These are phyloP conservation scores for Tuber magnatum DNA, from an alignment of 495 filamentous ascomycete genomes.

Conservation along the genomic window DNA sequence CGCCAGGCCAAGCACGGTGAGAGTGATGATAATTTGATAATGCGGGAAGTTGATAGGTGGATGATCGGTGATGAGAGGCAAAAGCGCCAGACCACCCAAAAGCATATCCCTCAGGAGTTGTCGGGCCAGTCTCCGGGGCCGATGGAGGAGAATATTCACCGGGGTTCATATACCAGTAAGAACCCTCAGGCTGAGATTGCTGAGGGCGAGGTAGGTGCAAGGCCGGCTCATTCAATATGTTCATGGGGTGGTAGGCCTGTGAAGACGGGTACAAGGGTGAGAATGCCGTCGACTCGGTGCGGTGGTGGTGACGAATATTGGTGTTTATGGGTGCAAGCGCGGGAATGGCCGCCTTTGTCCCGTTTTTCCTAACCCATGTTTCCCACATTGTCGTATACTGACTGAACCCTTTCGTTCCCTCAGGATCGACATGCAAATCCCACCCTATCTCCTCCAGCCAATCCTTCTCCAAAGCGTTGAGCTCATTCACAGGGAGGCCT, in stretches of 20 bases:
- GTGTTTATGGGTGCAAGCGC: constrained; percentile 66
- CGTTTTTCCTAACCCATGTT: constrained; percentile 62
- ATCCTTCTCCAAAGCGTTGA: constrained; percentile 85
- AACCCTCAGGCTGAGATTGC: neutral
- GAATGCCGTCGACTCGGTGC: constrained; percentile 19
- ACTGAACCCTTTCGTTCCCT: constrained; percentile 71
- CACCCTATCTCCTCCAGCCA: constrained; percentile 82
- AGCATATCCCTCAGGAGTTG: constrained; percentile 52
- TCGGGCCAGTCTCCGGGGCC: constrained; percentile 60
- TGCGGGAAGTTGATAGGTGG: constrained; percentile 43
- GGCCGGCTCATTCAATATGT: neutral
- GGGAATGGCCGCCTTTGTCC: constrained; percentile 50
- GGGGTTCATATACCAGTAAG: neutral
- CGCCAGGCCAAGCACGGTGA: constrained; percentile 55
- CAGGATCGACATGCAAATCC: constrained; percentile 80
- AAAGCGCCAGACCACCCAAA: constrained; percentile 41
- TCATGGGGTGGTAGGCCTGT: neutral
- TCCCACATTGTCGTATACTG: constrained; percentile 82
- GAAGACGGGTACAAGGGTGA: neutral
- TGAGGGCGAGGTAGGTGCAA: neutral
- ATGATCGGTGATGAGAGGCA: constrained; percentile 43
- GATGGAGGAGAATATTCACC: constrained; percentile 60
- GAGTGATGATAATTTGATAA: constrained; percentile 47
- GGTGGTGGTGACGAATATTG: constrained; percentile 46
- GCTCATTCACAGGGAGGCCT: constrained; percentile 74